Evolutionary conservation across 768 basidiomycete genomes (phyloP), one percentile per base, ranked within the genome.

Genomic region (Daedalea quercina): DNA sequence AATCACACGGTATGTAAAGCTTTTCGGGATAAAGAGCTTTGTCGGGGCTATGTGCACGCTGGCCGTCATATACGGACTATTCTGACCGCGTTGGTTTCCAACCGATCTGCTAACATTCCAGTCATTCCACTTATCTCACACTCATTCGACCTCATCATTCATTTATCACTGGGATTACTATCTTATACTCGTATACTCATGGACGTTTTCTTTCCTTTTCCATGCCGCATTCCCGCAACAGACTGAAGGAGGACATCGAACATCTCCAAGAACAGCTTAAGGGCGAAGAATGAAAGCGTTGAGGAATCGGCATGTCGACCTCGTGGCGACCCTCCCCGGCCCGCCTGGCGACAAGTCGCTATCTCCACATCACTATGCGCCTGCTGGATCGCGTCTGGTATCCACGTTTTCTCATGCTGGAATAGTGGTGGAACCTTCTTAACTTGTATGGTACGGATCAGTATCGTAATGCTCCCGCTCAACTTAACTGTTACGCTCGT

Each of bases 1-100:
- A 54, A 83, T 90, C 52, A 82, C 82, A 63, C 80, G 84, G 89
- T 91, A 86, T 71, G 86, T 82, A 63, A 73, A 70, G 63, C 70
- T 79, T 60, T 82, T 81, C 69, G 73, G 76, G 60, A 69, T 80
- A 60, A 80, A 82, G 67, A 74, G 76, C 64, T 78, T 81, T 57
- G 66, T 78, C 57, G 75, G 74, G 60, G 75, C 72, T 55, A 64
- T 76, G 52, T 65, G 76, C 58, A 74, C 77, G 63, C 73, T 81
- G 67, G 79, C 72, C 67, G 74, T 78, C 63, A 72, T 82, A 57
- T 79, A 77, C 63, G 74, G 75, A 61, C 52, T 68, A 45, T 64
- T 62, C 55, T 63, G 47, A 67, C 53, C 54, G 52, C 33, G 13
- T 17, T 40, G 13, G 15, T 19, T 56, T 19, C 46, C 46, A 54